Conservation (phyloP, 1,284 basidiomycete species). For the Cryptococcus hybrid region DNA sequence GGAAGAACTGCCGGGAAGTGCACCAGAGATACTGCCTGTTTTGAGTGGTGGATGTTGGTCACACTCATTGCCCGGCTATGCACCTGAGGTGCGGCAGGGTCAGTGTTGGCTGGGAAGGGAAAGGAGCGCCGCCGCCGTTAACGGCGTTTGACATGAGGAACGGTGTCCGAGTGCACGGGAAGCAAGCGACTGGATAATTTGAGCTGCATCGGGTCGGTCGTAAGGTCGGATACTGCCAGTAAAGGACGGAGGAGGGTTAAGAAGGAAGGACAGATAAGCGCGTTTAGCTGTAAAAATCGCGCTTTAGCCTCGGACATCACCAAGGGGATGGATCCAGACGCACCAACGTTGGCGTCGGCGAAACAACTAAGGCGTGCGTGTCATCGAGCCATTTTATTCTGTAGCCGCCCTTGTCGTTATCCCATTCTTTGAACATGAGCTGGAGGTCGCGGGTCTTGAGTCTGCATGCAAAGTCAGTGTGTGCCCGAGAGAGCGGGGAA, state of each 20-base stretch:
- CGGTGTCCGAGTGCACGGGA: constrained; percentile 51
- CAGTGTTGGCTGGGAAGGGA: constrained; percentile 13
- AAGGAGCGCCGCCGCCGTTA: constrained; percentile 16
- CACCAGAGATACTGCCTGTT: not conserved
- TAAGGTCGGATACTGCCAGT: constrained; percentile 77
- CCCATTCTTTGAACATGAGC: constrained; percentile 84
- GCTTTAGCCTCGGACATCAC: not conserved
- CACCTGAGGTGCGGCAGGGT: constrained; percentile 16
- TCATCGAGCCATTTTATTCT: constrained; percentile 99
- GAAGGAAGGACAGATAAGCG: constrained; percentile 84
- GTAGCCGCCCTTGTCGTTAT: constrained; percentile 82
- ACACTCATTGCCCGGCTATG: constrained; percentile 17
- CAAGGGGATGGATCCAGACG: constrained; percentile 16
- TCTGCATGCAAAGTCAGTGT: too few relatives aligned
- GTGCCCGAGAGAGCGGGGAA: too few relatives aligned
- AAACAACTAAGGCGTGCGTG: constrained; percentile 91
- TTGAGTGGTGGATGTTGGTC: constrained; percentile 9
- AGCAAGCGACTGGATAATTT: constrained; percentile 85
- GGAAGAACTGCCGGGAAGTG: constrained; percentile 3
- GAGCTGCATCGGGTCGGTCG: constrained; percentile 87
- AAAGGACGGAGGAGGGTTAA: constrained; percentile 74
- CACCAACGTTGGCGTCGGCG: constrained; percentile 57
- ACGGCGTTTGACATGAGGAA: constrained; percentile 32
- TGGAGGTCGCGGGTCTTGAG: constrained; percentile 98
- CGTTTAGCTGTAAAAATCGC: constrained; percentile 66